Conservation (phyloP, 495 filamentous ascomycete genomes). For the Penicillium parvum region DNA sequence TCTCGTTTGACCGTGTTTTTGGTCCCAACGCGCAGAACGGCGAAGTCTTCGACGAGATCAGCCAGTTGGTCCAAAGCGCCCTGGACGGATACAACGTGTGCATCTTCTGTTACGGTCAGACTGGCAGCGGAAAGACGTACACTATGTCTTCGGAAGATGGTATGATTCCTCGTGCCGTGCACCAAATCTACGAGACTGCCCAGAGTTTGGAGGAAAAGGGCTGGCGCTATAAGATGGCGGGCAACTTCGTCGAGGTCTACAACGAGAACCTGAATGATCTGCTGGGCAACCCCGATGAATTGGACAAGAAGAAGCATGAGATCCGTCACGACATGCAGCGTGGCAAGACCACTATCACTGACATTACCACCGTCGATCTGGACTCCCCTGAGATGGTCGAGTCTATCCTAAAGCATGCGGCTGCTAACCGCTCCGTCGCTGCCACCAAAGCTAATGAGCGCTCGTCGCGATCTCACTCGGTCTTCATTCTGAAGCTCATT, state of each 20-base stretch:
- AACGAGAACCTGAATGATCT: conserved; percentile 96
- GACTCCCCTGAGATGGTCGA: conserved; percentile 77
- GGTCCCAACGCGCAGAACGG: conserved; percentile 69
- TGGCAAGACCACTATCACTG: conserved; percentile 79
- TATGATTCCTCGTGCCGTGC: conserved; percentile 91
- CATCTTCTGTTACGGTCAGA: conserved; percentile 99
- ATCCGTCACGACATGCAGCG: conserved; percentile 80
- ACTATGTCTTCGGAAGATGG: conserved; percentile 93
- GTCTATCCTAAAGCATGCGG: conserved; percentile 69
- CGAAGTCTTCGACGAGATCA: conserved; percentile 94
- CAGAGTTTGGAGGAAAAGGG: conserved; percentile 79
- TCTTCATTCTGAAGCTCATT: conserved; percentile 88
- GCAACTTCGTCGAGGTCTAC: conserved; percentile 97
- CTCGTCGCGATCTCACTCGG: conserved; percentile 88
- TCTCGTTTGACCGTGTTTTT: conserved; percentile 94
- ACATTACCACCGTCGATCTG: conserved; percentile 71
- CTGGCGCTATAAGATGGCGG: conserved; percentile 92
- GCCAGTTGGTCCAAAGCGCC: conserved; percentile 92
- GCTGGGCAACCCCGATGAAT: conserved; percentile 68
- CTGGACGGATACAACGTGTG: conserved; percentile 98
- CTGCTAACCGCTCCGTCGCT: conserved; percentile 82
- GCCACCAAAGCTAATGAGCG: conserved; percentile 95
- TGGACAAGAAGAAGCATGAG: conserved; percentile 85
- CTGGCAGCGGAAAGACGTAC: conserved; percentile 91
- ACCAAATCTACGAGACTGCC: conserved; percentile 88